Evolutionary conservation across 139 green algal species (phyloP).

Genomic region (Coelastrella sp.): DNA sequence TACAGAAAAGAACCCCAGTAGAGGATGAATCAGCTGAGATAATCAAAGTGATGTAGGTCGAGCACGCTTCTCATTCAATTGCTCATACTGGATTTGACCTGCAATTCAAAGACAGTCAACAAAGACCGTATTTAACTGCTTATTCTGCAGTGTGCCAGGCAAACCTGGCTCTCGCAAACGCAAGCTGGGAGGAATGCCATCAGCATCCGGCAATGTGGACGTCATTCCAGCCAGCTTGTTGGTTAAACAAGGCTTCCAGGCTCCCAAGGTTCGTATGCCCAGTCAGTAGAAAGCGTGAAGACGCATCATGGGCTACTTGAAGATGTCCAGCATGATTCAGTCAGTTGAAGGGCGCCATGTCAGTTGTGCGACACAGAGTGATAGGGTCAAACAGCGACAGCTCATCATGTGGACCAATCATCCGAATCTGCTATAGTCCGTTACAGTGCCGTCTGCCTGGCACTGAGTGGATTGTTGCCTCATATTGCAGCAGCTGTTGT

Average conservation of each 20-base stretch:
- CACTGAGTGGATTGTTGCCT: too few relatives aligned
- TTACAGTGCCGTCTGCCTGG: too few relatives aligned
- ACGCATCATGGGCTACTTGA: neutral
- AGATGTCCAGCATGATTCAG: neutral
- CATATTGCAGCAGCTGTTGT: too few relatives aligned
- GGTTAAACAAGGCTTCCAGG: conserved; percentile 17
- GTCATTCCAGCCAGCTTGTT: conserved; percentile 34
- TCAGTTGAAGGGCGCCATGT: too few relatives aligned
- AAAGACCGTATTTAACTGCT: neutral
- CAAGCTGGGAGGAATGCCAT: neutral
- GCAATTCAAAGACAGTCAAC: too few relatives aligned
- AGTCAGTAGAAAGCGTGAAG: neutral
- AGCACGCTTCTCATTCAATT: neutral
- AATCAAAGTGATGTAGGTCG: too few relatives aligned
- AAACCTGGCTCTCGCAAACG: conserved; percentile 45
- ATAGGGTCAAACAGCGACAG: too few relatives aligned
- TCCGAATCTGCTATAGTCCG: too few relatives aligned
- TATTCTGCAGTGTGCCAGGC: conserved; percentile 15
- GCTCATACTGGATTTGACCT: neutral
- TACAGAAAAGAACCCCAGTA: neutral
- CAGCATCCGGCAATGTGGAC: neutral
- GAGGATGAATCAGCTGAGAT: too few relatives aligned
- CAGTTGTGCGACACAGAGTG: too few relatives aligned
- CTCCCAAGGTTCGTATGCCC: conserved; percentile 34
- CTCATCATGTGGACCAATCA: too few relatives aligned